Conservation (phyloP, 2,329 filamentous ascomycete genomes). For the Bipolaris cookei region DNA sequence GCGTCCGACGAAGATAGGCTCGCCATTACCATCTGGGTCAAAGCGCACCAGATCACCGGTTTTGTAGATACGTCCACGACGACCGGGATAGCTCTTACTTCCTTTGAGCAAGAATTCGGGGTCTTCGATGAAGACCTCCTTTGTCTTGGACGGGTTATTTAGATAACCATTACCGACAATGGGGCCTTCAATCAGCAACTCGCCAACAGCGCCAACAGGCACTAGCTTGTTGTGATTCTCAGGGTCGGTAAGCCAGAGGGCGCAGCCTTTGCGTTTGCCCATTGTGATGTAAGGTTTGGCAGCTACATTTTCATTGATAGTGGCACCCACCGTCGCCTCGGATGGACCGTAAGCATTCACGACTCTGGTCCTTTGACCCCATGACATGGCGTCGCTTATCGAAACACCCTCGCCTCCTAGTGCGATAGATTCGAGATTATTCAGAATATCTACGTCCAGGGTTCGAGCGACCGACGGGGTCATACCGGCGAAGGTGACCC, state of each 20-base stretch:
- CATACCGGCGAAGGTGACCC: conserved; percentile 45
- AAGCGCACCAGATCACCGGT: conserved; percentile 55
- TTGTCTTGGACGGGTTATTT: conserved; percentile 46
- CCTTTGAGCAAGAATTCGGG: conserved; percentile 65
- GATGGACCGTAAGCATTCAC: conserved; percentile 48
- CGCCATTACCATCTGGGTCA: conserved; percentile 52
- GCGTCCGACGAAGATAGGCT: conserved; percentile 46
- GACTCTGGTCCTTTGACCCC: conserved; percentile 50
- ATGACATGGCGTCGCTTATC: conserved; percentile 49
- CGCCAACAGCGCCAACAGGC: conserved; percentile 52
- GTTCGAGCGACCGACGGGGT: conserved; percentile 49
- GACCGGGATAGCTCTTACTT: conserved; percentile 61
- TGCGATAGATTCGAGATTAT: conserved; percentile 54
- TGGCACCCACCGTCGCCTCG: conserved; percentile 46
- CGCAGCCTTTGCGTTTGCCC: conserved; percentile 45
- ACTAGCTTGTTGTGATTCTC: conserved; percentile 47
- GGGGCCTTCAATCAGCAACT: conserved; percentile 66
- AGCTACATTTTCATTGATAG: conserved; percentile 40
- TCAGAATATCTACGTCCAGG: conserved; percentile 45
- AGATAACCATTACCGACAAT: conserved; percentile 52
- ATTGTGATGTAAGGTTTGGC: conserved; percentile 46
- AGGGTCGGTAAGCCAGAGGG: conserved; percentile 53
- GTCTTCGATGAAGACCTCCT: conserved; percentile 56
- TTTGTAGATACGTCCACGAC: conserved; percentile 55
- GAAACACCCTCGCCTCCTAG: conserved; percentile 50